Evolutionary conservation across 2,329 filamentous ascomycete genomes (phyloP).

Genomic region (Rugonectria rugulosa): DNA sequence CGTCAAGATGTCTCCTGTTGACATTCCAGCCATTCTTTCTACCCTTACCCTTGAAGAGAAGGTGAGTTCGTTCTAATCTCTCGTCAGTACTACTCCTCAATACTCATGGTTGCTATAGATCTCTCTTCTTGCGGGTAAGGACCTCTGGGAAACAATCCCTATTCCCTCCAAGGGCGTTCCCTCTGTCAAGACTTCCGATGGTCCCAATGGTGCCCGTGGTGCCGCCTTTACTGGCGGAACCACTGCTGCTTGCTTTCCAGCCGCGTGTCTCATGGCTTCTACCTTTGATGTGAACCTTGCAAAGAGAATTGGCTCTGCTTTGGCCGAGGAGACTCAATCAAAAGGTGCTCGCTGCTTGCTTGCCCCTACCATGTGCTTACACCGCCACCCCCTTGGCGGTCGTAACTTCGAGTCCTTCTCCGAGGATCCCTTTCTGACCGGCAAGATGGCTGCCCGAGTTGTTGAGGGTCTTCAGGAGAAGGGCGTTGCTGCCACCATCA

Average conservation of each 20-base stretch:
- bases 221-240: slow-evolving; percentile 35
- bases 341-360: slow-evolving; percentile 77
- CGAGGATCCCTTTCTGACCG: slow-evolving; percentile 37
- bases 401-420: slow-evolving; percentile 41
- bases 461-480: slow-evolving; percentile 50
- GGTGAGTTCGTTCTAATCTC: slow-evolving; percentile 23
- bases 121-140: slow-evolving; percentile 36
- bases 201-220: slow-evolving; percentile 38
- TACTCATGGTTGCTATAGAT: slow-evolving; percentile 24
- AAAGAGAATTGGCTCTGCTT: slow-evolving; percentile 62
- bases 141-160: slow-evolving; percentile 38
- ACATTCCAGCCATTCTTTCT: slow-evolving; percentile 39
- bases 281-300: slow-evolving; percentile 69
- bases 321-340: slow-evolving; percentile 59
- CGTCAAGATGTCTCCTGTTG: slow-evolving; percentile 36
- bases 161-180: slow-evolving; percentile 36
- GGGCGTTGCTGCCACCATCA: slow-evolving; percentile 51
- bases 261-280: slow-evolving; percentile 57
- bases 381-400: slow-evolving; percentile 38
- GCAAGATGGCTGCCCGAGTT: slow-evolving; percentile 38
- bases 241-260: slow-evolving; percentile 39
- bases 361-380: slow-evolving; percentile 41
- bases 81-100: neutral
- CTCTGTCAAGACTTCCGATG: slow-evolving; percentile 36
- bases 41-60: slow-evolving; percentile 43